Percentiles rank a stretch among this genome's conserved stretches.
Conservation (phyloP, 345 rosid genomes). For the Balakata baccata region DNA sequence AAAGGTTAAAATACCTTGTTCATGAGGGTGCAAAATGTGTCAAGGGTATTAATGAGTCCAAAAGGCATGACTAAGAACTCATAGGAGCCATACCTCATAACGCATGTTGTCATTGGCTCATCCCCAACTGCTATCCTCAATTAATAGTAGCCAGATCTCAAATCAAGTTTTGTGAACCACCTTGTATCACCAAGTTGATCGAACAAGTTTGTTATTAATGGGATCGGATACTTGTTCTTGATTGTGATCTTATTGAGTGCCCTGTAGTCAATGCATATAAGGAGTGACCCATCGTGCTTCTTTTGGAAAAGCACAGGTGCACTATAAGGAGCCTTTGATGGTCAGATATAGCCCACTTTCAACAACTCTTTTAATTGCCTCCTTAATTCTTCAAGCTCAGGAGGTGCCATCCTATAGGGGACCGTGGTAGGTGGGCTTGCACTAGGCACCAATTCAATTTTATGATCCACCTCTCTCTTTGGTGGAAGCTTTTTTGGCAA, state of each 20-base stretch:
- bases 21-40: background rate
- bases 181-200: no score
- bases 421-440: background rate
- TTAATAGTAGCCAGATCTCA: background rate
- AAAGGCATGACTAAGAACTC: background rate
- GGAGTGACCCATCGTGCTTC: background rate
- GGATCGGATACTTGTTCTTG: background rate
- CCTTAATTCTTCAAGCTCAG: no score
- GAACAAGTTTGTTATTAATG: background rate
- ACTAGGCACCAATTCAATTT: no score
- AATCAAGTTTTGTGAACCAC: background rate
- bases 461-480: background rate
- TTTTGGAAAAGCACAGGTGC: background rate
- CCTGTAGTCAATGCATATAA: background rate
- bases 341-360: background rate
- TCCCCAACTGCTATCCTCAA: background rate
- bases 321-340: background rate
- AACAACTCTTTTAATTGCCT: background rate
- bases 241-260: background rate
- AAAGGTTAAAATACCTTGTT: background rate
- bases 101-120: background rate
- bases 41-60: background rate
- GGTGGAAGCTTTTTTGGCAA: background rate
- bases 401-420: background rate
- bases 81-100: background rate